A percentile compares a stretch with the other conserved stretches of the same genome.
Evolutionary conservation across 306 rosid genomes (phyloP).

Genomic region (Ochetophila trinervis): DNA sequence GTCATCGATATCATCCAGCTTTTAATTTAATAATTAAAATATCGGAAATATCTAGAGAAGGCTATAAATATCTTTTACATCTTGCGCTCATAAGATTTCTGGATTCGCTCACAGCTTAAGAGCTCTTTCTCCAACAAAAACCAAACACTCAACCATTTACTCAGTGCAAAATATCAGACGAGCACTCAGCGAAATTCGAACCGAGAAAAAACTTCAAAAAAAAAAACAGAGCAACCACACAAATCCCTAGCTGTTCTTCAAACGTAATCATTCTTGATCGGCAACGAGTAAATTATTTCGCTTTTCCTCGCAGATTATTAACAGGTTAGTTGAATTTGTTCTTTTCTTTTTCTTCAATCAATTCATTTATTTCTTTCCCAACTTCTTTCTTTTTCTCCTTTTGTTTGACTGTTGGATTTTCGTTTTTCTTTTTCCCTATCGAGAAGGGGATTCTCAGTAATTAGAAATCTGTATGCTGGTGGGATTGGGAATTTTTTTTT

Average conservation of each 20-base stretch:
- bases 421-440: background rate
- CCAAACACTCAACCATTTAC: background rate
- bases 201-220: background rate
- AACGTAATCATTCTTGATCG: background rate
- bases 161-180: background rate
- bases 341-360: background rate
- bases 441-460: too few relatives aligned
- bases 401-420: background rate
- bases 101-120: background rate
- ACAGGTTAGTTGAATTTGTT: constrained; percentile 34
- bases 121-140: background rate
- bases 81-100: background rate
- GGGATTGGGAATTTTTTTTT: background rate
- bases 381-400: background rate
- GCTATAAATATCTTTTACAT: constrained; percentile 48
- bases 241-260: constrained; percentile 2
- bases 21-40: background rate
- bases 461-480: background rate
- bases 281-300: background rate
- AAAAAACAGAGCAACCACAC: background rate
- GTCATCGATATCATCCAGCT: constrained; percentile 21
- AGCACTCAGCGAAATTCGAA: background rate
- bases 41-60: constrained; percentile 72
- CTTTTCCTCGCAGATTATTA: constrained; percentile 16
- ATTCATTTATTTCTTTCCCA: background rate